A percentile compares a stretch with the other conserved stretches of the same genome.
Conservation (phyloP, 2,329 filamentous ascomycete genomes). For the Pestalotiopsis sp. region DNA sequence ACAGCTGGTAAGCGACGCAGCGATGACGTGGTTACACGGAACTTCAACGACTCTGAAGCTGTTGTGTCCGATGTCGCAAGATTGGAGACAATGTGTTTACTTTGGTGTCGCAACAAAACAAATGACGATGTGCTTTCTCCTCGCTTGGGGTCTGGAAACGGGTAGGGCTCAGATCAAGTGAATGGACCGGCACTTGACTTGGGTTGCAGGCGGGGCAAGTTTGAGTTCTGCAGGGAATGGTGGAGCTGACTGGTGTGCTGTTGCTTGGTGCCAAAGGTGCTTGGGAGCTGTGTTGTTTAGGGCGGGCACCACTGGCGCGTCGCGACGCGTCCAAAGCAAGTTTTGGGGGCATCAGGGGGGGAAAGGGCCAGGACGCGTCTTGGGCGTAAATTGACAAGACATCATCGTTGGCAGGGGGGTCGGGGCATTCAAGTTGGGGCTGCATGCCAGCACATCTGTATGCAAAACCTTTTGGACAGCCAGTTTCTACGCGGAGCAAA, state of each 20-base stretch:
- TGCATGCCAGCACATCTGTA: not conserved
- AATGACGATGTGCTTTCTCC: constrained; percentile 3
- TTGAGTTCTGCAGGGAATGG: not conserved
- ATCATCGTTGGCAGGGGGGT: constrained; percentile 6
- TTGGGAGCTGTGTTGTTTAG: not conserved
- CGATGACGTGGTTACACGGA: not conserved
- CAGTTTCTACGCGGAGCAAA: not conserved
- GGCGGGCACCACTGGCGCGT: not conserved
- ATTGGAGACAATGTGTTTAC: constrained; percentile 10
- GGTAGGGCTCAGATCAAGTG: constrained; percentile 7
- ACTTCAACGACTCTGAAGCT: not conserved
- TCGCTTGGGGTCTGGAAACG: not conserved
- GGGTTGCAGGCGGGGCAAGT: not conserved
- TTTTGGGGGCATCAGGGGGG: not conserved
- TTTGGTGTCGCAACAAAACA: constrained; percentile 9
- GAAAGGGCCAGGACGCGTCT: constrained; percentile 2
- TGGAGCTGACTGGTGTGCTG: not conserved
- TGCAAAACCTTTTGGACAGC: constrained; percentile 1
- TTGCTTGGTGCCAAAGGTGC: not conserved
- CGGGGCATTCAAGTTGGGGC: not conserved
- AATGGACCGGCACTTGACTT: not conserved
- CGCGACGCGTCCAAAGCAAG: not conserved
- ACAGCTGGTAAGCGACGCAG: not conserved
- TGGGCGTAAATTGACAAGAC: constrained; percentile 8
- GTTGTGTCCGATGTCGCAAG: not conserved